Conservation (phyloP, 2,329 filamentous ascomycete genomes). For the Myotisia sp. region DNA sequence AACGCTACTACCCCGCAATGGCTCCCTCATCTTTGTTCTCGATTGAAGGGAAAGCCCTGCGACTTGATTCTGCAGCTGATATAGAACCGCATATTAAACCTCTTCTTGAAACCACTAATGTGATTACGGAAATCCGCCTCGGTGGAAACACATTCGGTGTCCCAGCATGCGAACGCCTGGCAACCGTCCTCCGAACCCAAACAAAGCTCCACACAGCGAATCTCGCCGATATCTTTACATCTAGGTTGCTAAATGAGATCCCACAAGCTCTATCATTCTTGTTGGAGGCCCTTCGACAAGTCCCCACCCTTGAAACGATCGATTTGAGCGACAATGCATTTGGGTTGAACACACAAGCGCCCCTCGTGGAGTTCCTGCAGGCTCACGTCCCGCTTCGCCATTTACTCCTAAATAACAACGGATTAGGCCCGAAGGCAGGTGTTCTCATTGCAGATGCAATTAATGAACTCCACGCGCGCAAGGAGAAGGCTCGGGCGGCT, state of each 20-base stretch:
- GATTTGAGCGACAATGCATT: constrained; percentile 98
- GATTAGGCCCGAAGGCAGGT: constrained; percentile 80
- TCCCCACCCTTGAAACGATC: constrained; percentile 75
- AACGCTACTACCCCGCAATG: constrained; percentile 37
- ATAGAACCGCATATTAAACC: constrained; percentile 69
- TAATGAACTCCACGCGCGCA: constrained; percentile 66
- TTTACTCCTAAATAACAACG: constrained; percentile 96
- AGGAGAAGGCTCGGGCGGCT: constrained; percentile 54
- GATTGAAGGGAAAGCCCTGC: constrained; percentile 79
- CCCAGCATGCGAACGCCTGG: constrained; percentile 71
- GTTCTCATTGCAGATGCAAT: constrained; percentile 81
- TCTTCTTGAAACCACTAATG: constrained; percentile 54
- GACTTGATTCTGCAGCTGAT: constrained; percentile 78
- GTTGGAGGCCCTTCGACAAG: constrained; percentile 71
- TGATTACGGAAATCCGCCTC: constrained; percentile 67
- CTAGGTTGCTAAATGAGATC: constrained; percentile 82
- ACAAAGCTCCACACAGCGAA: constrained; percentile 70
- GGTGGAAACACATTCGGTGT: constrained; percentile 88
- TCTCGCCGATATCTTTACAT: constrained; percentile 94
- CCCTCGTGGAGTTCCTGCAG: constrained; percentile 80
- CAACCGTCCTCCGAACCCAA: constrained; percentile 70
- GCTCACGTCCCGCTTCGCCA: constrained; percentile 82
- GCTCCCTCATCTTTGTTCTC: constrained; percentile 50
- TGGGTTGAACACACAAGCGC: constrained; percentile 84
- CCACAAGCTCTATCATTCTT: constrained; percentile 75